Percentiles rank a stretch among this genome's conserved stretches.
phyloP scores from a whole-genome alignment of 257 asterid species.

The Asclepias syriaca region DNA sequence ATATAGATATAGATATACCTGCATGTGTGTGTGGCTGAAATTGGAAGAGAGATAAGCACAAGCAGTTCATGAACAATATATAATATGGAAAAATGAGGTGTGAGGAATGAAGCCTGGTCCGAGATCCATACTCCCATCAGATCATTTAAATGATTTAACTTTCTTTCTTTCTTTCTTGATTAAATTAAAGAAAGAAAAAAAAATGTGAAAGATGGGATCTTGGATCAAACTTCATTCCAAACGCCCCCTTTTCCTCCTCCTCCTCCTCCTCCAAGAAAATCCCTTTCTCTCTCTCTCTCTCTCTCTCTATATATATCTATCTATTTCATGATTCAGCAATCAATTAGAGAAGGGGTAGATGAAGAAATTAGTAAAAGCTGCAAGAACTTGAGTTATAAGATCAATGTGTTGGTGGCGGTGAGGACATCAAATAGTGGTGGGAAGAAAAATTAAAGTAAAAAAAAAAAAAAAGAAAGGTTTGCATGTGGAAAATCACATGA shows the following conservation, averaged over 20 bases:
- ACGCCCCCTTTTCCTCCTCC: conserved; percentile 42
- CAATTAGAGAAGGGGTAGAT: conserved; percentile 16
- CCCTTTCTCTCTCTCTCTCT: conserved; percentile 7
- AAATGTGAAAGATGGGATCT: conserved; percentile 19
- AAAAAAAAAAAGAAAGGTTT: background rate
- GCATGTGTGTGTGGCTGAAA: too few species aligned
- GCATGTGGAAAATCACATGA: conserved; percentile 48
- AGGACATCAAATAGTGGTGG: conserved; percentile 28
- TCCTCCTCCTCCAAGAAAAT: conserved; percentile 9
- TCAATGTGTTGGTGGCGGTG: conserved; percentile 4
- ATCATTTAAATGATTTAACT: too few species aligned
- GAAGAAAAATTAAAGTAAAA: background rate
- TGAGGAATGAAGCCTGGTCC: conserved; percentile 97
- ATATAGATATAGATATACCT: background rate
- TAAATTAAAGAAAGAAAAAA: too few species aligned
- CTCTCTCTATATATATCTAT: too few species aligned
- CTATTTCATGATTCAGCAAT: conserved; percentile 42
- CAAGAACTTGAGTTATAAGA: conserved; percentile 25
- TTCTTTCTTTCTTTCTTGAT: background rate
- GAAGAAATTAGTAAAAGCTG: conserved; percentile 22
- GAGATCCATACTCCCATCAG: conserved; percentile 33
- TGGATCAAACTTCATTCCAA: conserved; percentile 81
- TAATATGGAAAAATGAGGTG: conserved; percentile 29
- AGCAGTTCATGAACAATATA: background rate
- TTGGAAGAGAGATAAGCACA: too few species aligned